These are phyloP conservation scores for Asterionellopsis glacialis DNA, from an alignment of 108 stramenopile genomes.

Conservation along the genomic window DNA sequence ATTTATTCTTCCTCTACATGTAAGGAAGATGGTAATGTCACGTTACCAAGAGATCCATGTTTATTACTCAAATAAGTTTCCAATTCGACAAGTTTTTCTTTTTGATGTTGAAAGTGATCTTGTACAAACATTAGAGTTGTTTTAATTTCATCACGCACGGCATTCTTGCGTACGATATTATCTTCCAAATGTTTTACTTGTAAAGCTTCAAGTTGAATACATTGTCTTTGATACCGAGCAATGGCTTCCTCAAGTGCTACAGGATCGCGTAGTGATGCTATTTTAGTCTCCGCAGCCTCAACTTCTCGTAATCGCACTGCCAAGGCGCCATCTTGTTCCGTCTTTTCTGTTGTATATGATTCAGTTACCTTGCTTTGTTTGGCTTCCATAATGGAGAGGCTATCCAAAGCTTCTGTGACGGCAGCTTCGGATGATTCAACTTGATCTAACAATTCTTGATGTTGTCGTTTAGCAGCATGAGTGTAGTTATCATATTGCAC, in stretches of 20 bases:
- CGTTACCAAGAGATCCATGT: slow-evolving; percentile 7
- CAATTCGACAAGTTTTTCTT: slow-evolving; percentile 29
- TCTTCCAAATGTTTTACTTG: slow-evolving; percentile 47
- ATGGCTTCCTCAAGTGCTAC: slow-evolving; percentile 67
- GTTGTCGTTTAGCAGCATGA: slow-evolving; percentile 24
- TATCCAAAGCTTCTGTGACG: slow-evolving; percentile 38
- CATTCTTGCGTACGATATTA: slow-evolving; percentile 33
- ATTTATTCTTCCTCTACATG: not conserved
- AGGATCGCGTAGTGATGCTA: slow-evolving; percentile 71
- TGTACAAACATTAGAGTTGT: slow-evolving; percentile 36
- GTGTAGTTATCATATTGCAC: slow-evolving; percentile 22
- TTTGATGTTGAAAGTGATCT: slow-evolving; percentile 43
- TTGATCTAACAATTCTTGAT: slow-evolving; percentile 52
- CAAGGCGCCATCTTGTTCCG: slow-evolving; percentile 54
- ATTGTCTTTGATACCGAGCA: slow-evolving; percentile 43
- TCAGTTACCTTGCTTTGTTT: slow-evolving; percentile 44
- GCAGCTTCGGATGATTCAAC: slow-evolving; percentile 35
- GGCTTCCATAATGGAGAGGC: slow-evolving; percentile 41
- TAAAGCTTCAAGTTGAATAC: slow-evolving; percentile 48
- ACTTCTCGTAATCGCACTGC: slow-evolving; percentile 55
- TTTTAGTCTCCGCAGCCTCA: slow-evolving; percentile 53
- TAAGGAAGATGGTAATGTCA: slow-evolving; percentile 1
- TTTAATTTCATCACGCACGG: slow-evolving; percentile 63
- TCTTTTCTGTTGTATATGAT: slow-evolving; percentile 33
- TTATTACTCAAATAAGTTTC: slow-evolving; percentile 27